Base-by-base conservation (phyloP, 176 grass and related monocot species). In the Hordeum vulgare region DNA sequence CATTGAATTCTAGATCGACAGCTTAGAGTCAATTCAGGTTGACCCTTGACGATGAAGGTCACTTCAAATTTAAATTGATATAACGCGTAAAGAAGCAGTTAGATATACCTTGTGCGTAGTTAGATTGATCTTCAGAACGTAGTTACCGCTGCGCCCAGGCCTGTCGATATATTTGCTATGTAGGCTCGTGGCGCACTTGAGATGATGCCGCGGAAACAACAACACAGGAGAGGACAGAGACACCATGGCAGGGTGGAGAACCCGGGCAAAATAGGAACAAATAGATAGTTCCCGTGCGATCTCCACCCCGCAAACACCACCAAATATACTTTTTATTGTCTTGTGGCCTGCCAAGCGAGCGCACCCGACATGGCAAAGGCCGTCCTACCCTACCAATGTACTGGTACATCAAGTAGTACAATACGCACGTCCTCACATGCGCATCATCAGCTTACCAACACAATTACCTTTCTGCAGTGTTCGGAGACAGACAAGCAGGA, bases 341-440 rank as follows among this genome's bases (percentile, higher is more conserved):
- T 61, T 0, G 36, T n/a, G 67, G 25, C 80, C 80, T 73, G 80
- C 80, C 80, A 82, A 61, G 80, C 80, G 67, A 82, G 80, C 80
- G 36, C 67, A 73, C 80, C 80, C 80, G 2, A 61, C 80, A 82
- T 61, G 80, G 80, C 80, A 82, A 82, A 82, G 80, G 54, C 80
- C 69, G 69, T 31, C 42, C 42, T 74, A 51, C 0, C 15, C 71
- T 79, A 65, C 60, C 39, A 45, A 31, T 72, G 66, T 72, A 42
- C 0, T 0, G 0, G 2, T 82, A 72, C 80, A 82, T 12, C 33
- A 41, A 37, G 15, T 14, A 26, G 12, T 39, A 70, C 66, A 72
- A 29, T 8, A 66, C 61, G 13, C 61, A 51, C 39, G 79, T 10
- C 4, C 29, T 11, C n/a, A 2, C 79, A 71, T 59, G 53, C 36